Evolutionary conservation across 192 early-diverging fungal genomes (phyloP), one percentile per base, ranked within the genome.

Genomic region (Radiomyces spectabilis): DNA sequence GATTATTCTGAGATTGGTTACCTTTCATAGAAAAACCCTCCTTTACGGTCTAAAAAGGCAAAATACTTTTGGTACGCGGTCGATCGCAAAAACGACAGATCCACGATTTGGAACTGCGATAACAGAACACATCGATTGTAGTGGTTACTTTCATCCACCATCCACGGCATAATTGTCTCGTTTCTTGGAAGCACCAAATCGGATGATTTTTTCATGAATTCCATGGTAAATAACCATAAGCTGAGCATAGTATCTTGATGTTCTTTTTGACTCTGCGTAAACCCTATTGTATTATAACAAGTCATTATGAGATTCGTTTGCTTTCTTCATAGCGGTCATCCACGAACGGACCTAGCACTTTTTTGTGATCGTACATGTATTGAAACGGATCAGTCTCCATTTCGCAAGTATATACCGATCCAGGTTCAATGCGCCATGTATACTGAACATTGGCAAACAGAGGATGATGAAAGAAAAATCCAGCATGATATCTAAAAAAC

Each of bases 21-120:
- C 51, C 85, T 65, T 64, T 87, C 86, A 56, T 93, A 93, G 51
- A 85, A 93, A 70, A 93, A 92, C 19, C 91, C 89, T 33, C 91
- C 89, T n/a, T 74, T 59, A 27, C 60, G 40, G 66, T 92, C 88
- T 5, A 94, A 65, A 57, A 77, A 69, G 5, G 83, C 62, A 55
- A 92, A 92, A 54, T 76, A 93, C 21, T 64, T 71, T 27, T 71
- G 55, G 58, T 89, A 93, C 24, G 66, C 80, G 26, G 69, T 66
- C n/a, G 46, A 48, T 22, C 30, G 24, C 24, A 48, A 31, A 48
- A 48, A 48, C 29, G 12, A 27, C 55, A 82, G 39, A 37, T 71
- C 63, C 8, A 76, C 80, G 27, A 87, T 88, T 55, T 87, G 85
- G 53, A 85, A 86, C 48, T 85, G 82, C 9, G 71, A 76, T 80